phyloP scores from a whole-genome alignment of 768 basidiomycete species.

The Rhizopogon vesiculosus region DNA sequence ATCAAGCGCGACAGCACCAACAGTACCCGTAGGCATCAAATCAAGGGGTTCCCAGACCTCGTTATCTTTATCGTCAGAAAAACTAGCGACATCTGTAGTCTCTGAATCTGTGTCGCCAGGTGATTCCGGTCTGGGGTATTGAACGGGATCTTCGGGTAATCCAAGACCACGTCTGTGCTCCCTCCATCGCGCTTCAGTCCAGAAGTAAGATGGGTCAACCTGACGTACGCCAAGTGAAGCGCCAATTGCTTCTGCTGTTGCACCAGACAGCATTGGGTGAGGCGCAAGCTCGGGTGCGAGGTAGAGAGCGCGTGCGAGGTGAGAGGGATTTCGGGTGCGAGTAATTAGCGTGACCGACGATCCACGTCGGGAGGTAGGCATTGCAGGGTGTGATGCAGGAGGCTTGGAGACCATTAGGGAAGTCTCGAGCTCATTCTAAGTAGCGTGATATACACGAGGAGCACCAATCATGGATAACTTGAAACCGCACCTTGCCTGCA shows the following conservation, averaged over 20 bases:
- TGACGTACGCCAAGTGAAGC: slow-evolving; percentile 47
- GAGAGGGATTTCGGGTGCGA: slow-evolving; percentile 66
- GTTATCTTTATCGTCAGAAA: slow-evolving; percentile 6
- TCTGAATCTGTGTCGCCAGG: slow-evolving; percentile 13
- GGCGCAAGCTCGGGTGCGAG: slow-evolving; percentile 57
- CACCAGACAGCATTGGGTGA: slow-evolving; percentile 69
- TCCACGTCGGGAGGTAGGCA: slow-evolving; percentile 58
- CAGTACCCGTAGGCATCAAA: slow-evolving; percentile 68
- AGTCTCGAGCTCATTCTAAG: slow-evolving; percentile 78
- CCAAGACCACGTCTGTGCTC: slow-evolving; percentile 74
- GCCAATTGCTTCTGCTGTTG: slow-evolving; percentile 58
- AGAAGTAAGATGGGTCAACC: slow-evolving; percentile 77
- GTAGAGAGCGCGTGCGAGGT: slow-evolving; percentile 66
- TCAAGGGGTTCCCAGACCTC: slow-evolving; percentile 35
- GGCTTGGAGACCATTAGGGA: slow-evolving; percentile 81
- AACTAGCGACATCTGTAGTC: slow-evolving; percentile 13
- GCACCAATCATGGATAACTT: neutral
- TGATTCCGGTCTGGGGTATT: slow-evolving; percentile 18
- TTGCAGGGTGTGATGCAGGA: slow-evolving; percentile 56
- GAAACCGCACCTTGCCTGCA: slow-evolving; percentile 60
- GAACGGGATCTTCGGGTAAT: slow-evolving; percentile 61
- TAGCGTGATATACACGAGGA: neutral
- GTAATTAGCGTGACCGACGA: slow-evolving; percentile 62
- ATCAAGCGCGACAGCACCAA: slow-evolving; percentile 83
- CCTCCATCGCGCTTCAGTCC: slow-evolving; percentile 67